Base-by-base conservation (phyloP, 2,329 filamentous ascomycete species). In the Cercospora citrullina region DNA sequence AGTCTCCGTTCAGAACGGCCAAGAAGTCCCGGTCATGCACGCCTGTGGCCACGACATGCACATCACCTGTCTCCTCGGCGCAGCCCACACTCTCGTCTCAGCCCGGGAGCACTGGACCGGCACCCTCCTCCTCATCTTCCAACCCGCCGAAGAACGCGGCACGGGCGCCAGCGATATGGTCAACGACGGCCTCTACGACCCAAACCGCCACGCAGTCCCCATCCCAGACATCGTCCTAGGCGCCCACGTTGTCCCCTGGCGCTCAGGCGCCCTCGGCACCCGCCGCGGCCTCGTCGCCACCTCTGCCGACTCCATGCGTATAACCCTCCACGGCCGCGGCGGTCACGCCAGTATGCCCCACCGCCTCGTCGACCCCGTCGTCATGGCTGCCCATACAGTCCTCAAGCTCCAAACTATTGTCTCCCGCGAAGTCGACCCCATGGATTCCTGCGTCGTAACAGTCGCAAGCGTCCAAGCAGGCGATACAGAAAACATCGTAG, bases 31-130 rank as follows among this genome's bases (percentile, higher is more conserved):
- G 0, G 85, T 89, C 0, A 90, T 91, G 88, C 89, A 91, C 76
- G 88, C 88, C 23, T 91, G 88, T 75, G 89, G 89, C 0, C 89
- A 91, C 72, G 88, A 90, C 71, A 86, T 89, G 80, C 88, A 91
- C 74, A 85, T 90, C 28, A 83, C 86, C 0, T 80, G 80, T 33
- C 79, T 90, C 3, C 80, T 91, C 1, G 89, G 84, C 0, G 84
- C 85, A 0, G 83, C 86, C 0, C 80, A 84, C 21, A 79, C 84
- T 0, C 79, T 92, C 0, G 77, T 82, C 1, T 77, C 76, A 0
- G 75, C 79, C 0, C 80, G 77, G n/a, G 72, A 81, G 0, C 33
- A 69, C 0, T 92, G 90, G 89, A 80, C 76, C 9, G 90, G 90
- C 0, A 91, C 87, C 0, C 72, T 91, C 21, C 79, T 92, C 5